phyloP scores from a whole-genome alignment of 768 basidiomycete species.

The Lentinula sp. region DNA sequence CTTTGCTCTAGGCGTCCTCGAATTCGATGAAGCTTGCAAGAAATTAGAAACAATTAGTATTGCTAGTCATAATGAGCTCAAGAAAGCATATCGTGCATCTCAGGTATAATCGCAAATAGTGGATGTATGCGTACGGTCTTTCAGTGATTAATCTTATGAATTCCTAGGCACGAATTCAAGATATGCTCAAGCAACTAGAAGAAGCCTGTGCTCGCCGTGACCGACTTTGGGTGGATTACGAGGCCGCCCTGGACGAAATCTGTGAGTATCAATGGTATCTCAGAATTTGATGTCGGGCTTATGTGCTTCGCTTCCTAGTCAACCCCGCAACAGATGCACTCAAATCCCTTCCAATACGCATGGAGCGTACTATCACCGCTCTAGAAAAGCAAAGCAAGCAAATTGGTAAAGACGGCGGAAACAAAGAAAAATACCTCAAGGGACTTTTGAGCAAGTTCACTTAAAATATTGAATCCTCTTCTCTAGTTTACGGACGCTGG shows the following conservation, averaged over 20 bases:
- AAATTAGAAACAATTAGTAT: slow-evolving; percentile 40
- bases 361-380: slow-evolving; percentile 44
- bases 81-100: slow-evolving; percentile 28
- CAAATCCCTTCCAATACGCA: slow-evolving; percentile 39
- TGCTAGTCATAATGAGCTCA: slow-evolving; percentile 36
- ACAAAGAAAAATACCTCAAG: slow-evolving; percentile 1
- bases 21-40: slow-evolving; percentile 52
- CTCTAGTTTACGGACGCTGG: background rate
- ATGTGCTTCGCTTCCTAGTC: slow-evolving; percentile 21
- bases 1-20: slow-evolving; percentile 37
- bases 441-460: slow-evolving; percentile 1
- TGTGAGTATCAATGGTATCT: slow-evolving; percentile 29
- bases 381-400: slow-evolving; percentile 50
- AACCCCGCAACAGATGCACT: slow-evolving; percentile 34
- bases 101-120: slow-evolving; percentile 27
- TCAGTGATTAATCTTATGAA: background rate
- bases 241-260: slow-evolving; percentile 35
- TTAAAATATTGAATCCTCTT: background rate
- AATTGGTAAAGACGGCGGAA: slow-evolving; percentile 21
- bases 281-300: slow-evolving; percentile 1
- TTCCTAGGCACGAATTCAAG: slow-evolving; percentile 34
- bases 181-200: slow-evolving; percentile 38
- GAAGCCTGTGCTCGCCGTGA: slow-evolving; percentile 43
- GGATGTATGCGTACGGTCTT: slow-evolving; percentile 8
- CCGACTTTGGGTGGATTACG: slow-evolving; percentile 43